Conservation (phyloP, 2,329 filamentous ascomycete species). For the Septoria linicola region DNA sequence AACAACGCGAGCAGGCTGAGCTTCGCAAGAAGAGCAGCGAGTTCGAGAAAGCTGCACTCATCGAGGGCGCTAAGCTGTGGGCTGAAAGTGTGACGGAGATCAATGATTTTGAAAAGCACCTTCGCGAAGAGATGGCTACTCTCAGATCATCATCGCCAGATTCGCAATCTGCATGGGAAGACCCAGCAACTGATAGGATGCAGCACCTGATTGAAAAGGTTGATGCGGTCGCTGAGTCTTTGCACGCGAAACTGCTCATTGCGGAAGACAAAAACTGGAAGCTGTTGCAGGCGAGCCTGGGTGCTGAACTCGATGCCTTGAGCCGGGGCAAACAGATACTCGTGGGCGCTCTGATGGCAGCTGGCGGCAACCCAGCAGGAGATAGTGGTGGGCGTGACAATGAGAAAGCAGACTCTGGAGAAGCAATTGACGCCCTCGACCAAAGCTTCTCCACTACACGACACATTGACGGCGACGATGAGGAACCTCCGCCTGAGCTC, state of each 20-base stretch:
- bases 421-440: conserved; percentile 35
- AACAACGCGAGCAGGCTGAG: conserved; percentile 59
- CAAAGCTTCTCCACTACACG: conserved; percentile 37
- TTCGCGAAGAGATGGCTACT: conserved; percentile 57
- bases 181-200: conserved; percentile 29
- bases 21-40: conserved; percentile 57
- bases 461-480: conserved; percentile 38
- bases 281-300: conserved; percentile 70
- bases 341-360: conserved; percentile 37
- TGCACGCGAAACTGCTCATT: conserved; percentile 55
- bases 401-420: conserved; percentile 22
- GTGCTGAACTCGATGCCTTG: conserved; percentile 70
- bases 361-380: conserved; percentile 1
- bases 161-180: conserved; percentile 35
- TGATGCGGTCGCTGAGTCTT: conserved; percentile 53
- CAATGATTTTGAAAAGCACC: conserved; percentile 62
- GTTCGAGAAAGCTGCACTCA: conserved; percentile 63
- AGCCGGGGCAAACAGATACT: conserved; percentile 60
- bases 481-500: conserved; percentile 51
- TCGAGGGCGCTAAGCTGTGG: conserved; percentile 68
- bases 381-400: conserved; percentile 15
- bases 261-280: conserved; percentile 69
- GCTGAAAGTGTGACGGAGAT: conserved; percentile 60
- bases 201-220: conserved; percentile 54
- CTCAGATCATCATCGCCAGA: conserved; percentile 22